A percentile compares a stretch with the other conserved stretches of the same genome.
These are phyloP conservation scores for Lactarius hengduanensis DNA, from an alignment of 768 basidiomycete species.

Conservation along the genomic window DNA sequence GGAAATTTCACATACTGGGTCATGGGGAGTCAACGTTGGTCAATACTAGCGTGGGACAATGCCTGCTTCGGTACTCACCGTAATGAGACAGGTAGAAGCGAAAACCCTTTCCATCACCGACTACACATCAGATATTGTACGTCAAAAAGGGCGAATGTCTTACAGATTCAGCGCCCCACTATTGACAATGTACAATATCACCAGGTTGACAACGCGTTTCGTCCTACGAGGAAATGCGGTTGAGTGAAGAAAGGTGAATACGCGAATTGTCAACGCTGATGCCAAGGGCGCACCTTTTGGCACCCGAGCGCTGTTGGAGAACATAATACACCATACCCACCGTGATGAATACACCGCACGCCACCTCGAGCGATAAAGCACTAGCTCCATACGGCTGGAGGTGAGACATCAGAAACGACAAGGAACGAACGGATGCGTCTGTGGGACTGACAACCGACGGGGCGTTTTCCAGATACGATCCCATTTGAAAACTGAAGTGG, in stretches of 20 bases:
- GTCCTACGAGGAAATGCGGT: neutral
- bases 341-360: constrained; percentile 15
- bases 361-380: constrained; percentile 12
- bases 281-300: constrained; percentile 5
- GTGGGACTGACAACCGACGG: constrained; percentile 9
- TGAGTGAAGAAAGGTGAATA: neutral
- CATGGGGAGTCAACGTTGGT: neutral
- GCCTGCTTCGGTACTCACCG: neutral
- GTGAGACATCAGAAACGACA: neutral
- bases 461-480: neutral
- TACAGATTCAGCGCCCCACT: constrained; percentile 21
- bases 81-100: constrained; percentile 12
- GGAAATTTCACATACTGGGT: constrained; percentile 11
- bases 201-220: constrained; percentile 14
- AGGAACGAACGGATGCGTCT: neutral
- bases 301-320: constrained; percentile 11
- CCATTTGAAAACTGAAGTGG: neutral
- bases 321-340: constrained; percentile 21
- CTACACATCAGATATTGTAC: neutral
- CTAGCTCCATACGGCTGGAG: constrained; percentile 15
- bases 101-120: constrained; percentile 7
- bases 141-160: neutral
- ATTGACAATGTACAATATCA: constrained; percentile 16
- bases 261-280: neutral
- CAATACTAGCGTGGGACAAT: neutral